Evolutionary conservation across 768 basidiomycete species (phyloP).

Genomic region (Boletus fagicola): DNA sequence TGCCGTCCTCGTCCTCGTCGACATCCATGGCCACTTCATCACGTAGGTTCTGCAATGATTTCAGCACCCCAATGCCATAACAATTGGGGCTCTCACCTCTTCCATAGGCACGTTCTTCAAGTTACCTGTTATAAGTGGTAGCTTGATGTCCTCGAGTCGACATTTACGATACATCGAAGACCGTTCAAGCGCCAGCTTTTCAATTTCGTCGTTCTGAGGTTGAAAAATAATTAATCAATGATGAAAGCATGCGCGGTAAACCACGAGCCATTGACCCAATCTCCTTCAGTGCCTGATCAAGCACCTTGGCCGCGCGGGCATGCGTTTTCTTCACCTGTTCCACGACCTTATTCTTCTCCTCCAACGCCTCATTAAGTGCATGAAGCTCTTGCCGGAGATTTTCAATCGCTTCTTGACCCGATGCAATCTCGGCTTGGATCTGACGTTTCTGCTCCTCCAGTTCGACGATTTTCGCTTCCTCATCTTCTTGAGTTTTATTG

Average conservation of each 20-base stretch:
- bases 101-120: slow-evolving; percentile 91
- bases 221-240: slow-evolving; percentile 1
- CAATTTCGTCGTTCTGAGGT: slow-evolving; percentile 81
- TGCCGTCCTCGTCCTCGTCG: slow-evolving; percentile 82
- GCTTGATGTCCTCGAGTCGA: slow-evolving; percentile 84
- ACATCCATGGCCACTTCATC: slow-evolving; percentile 91
- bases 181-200: slow-evolving; percentile 80
- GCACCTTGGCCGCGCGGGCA: slow-evolving; percentile 63
- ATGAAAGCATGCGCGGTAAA: slow-evolving; percentile 26
- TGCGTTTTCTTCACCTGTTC: slow-evolving; percentile 75
- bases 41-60: slow-evolving; percentile 59
- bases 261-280: slow-evolving; percentile 69
- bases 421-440: slow-evolving; percentile 58
- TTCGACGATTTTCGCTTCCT: slow-evolving; percentile 51
- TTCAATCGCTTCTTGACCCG: slow-evolving; percentile 53
- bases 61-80: slow-evolving; percentile 3
- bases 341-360: slow-evolving; percentile 70
- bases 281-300: slow-evolving; percentile 90
- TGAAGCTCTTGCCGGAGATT: slow-evolving; percentile 61
- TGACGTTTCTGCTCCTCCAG: slow-evolving; percentile 54
- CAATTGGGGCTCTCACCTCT: slow-evolving; percentile 56
- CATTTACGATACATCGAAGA: slow-evolving; percentile 89
- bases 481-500: slow-evolving; percentile 48
- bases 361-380: slow-evolving; percentile 58
- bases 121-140: slow-evolving; percentile 75